A percentile compares a stretch with the other conserved stretches of the same genome.
Evolutionary conservation across 345 rosid genomes (phyloP).

Genomic region (Eucalyptus shirleyi): DNA sequence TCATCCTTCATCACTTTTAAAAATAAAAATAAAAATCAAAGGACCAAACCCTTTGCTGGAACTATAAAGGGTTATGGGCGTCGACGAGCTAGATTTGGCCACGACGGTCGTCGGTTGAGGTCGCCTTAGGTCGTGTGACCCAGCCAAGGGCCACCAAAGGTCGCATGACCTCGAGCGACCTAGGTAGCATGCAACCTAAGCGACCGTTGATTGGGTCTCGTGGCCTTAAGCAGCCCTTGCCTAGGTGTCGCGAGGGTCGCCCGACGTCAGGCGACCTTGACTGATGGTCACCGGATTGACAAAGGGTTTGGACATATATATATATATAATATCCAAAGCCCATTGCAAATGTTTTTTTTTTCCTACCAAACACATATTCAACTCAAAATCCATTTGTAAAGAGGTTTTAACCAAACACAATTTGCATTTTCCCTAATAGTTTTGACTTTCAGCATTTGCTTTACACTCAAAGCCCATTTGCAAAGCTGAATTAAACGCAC

Average conservation of each 20-base stretch:
- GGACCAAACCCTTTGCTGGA: rapidly evolving
- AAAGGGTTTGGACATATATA: too few species aligned
- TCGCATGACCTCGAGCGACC: rapidly evolving
- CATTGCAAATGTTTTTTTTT: rapidly evolving
- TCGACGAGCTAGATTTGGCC: rapidly evolving
- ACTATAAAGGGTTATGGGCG: rapidly evolving
- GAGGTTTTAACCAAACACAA: too few species aligned
- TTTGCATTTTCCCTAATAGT: too few species aligned
- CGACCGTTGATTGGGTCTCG: rapidly evolving
- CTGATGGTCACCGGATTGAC: rapidly evolving
- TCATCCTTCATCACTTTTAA: too few species aligned
- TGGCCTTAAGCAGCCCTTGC: too few species aligned
- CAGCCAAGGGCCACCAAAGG: rapidly evolving
- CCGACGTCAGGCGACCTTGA: rapidly evolving
- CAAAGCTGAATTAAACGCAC: too few species aligned
- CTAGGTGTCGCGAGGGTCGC: rapidly evolving
- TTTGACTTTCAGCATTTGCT: too few species aligned
- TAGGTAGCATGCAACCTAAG: rapidly evolving
- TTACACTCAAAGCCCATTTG: too few species aligned
- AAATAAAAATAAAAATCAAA: too few species aligned
- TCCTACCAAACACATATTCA: rapidly evolving
- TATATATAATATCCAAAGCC: too few species aligned
- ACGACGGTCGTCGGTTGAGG: rapidly evolving
- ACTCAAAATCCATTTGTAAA: too few species aligned
- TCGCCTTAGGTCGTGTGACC: rapidly evolving